Base-by-base conservation (phyloP, 306 rosid species). In the Sophora flavescens region DNA sequence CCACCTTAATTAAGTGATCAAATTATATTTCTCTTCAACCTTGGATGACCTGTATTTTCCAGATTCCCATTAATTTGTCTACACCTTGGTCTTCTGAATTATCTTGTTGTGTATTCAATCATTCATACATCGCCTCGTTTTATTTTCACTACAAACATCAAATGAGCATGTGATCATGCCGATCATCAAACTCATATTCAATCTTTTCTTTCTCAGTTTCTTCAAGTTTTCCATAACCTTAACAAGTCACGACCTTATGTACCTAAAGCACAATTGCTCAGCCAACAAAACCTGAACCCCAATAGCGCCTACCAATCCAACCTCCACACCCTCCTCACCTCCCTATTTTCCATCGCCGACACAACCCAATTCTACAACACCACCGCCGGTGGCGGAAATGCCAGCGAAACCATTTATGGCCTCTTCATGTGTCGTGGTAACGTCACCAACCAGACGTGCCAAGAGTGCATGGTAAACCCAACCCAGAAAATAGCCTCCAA, bases 251-350 rank as follows among this genome's bases (percentile, higher is more conserved):
- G 42, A 30, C 30, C 9, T 8, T 36, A 1, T 6, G 39, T 70
- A 70, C 35, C 26, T 79, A 5, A 22, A 52, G 16, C 73, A 78
- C 18, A 33, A 26, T 0, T 75, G 80, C 48, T 50, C 79, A 50
- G 51, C 30, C 63, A 63, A 75, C 63, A 51, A 63, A 33, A 75
- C 58, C 78, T 59, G 59, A 68, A 10, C 47, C 28, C 68, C 18
- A 44, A 15, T 28, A 73, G 22, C 22, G 0, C 50, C 14, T 74
- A 74, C 26, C 17, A 45, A 45, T 45, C 60, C 59, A 74, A 44
- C 60, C 69, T 60, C 47, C 18, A 47, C 39, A 30, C 78, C 50
- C 48, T 74, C 8, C 70, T 61, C 22, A 11, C 60, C 3, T 48
- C 61, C 6, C 28, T 74, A 8, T 33, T 26, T 33, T 47, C 51